Conservation (phyloP, 257 asterid species). For the Hygrophila difformis region DNA sequence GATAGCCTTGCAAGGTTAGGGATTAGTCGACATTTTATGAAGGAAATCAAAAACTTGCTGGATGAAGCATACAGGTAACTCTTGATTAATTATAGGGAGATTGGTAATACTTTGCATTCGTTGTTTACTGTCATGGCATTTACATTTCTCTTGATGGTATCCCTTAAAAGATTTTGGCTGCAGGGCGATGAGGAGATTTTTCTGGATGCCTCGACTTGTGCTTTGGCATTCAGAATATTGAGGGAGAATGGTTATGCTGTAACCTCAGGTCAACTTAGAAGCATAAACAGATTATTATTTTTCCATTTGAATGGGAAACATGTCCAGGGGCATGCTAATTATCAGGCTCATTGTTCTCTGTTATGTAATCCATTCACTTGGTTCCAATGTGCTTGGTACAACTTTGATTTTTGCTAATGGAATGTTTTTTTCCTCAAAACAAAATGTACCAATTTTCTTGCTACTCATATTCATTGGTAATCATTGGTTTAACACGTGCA, state of each 20-base stretch:
- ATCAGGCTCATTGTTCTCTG: constrained; percentile 7
- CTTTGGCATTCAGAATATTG: constrained; percentile 63
- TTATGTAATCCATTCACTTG: too few species aligned
- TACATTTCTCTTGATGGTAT: constrained; percentile 22
- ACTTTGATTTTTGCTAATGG: too few species aligned
- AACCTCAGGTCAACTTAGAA: constrained; percentile 48
- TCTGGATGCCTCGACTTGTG: constrained; percentile 65
- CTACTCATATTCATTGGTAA: too few species aligned
- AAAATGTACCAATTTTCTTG: too few species aligned
- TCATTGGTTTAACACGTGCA: constrained; percentile 23
- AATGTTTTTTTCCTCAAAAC: too few species aligned
- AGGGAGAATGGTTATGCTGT: constrained; percentile 64
- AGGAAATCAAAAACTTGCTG: constrained; percentile 49
- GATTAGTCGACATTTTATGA: constrained; percentile 45
- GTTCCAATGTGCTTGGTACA: too few species aligned
- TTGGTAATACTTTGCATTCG: too few species aligned
- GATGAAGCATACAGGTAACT: constrained; percentile 69
- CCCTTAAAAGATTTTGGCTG: constrained; percentile 61
- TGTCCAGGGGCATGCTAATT: neutral
- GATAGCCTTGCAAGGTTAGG: constrained; percentile 73
- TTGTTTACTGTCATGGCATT: too few species aligned
- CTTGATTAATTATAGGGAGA: neutral
- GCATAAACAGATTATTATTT: neutral
- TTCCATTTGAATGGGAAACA: constrained; percentile 2
- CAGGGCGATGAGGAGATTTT: constrained; percentile 81